Percentiles rank a stretch among this genome's conserved stretches.
phyloP scores from a whole-genome alignment of 2,329 filamentous ascomycete species.

The Ambrosiella beaveri region DNA sequence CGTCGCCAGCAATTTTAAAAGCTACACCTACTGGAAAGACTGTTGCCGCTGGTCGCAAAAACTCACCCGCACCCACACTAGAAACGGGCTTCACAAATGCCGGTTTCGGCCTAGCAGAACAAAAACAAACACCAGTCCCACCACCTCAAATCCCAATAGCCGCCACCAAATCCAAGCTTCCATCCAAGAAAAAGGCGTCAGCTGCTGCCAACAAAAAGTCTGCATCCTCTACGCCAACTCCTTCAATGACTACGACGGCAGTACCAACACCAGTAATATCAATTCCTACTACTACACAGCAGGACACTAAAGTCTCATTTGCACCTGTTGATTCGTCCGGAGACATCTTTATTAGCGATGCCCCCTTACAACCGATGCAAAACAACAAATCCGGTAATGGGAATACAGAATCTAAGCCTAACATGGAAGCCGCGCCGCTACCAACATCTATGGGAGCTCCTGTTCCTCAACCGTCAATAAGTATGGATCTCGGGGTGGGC shows the following conservation, averaged over 20 bases:
- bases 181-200: conserved; percentile 19
- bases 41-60: conserved; percentile 4
- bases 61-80: conserved; percentile 4
- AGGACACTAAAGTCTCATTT: conserved; percentile 1
- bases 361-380: conserved; percentile 6
- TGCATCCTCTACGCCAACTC: conserved; percentile 2
- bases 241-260: neutral
- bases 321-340: conserved; percentile 7
- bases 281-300: neutral
- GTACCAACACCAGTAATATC: neutral
- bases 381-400: conserved; percentile 11
- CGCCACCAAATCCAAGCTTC: conserved; percentile 5
- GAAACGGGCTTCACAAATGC: conserved; percentile 7
- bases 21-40: conserved; percentile 2
- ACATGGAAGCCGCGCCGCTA: conserved; percentile 13
- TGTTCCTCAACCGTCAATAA: neutral
- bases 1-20: conserved; percentile 9
- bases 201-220: conserved; percentile 19
- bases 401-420: conserved; percentile 13
- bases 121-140: conserved; percentile 13
- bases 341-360: conserved; percentile 9
- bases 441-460: conserved; percentile 5
- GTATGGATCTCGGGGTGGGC: neutral
- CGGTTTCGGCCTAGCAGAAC: conserved; percentile 7
- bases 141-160: conserved; percentile 11